Evolutionary conservation across 805 yeast species (phyloP).

Genomic region (Myxozyma sirexii): DNA sequence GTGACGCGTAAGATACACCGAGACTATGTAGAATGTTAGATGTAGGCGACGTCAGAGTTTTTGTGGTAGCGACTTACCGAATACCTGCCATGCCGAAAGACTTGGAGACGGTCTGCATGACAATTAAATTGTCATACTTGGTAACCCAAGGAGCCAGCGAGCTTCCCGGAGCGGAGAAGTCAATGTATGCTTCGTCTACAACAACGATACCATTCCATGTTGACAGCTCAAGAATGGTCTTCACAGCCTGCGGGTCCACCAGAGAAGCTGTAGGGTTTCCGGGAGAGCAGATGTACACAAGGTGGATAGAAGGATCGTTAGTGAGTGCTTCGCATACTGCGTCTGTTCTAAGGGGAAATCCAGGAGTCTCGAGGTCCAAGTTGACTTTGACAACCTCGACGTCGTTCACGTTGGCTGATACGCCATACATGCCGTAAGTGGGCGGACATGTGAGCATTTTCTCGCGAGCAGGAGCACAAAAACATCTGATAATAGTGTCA

Average conservation of each 20-base stretch:
- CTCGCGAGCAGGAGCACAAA: constrained; percentile 79
- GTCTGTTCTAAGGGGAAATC: constrained; percentile 65
- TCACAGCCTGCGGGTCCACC: constrained; percentile 54
- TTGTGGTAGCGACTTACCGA: constrained; percentile 52
- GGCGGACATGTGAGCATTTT: constrained; percentile 89
- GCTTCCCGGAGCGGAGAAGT: constrained; percentile 69
- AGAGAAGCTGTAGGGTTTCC: constrained; percentile 92
- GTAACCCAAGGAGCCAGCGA: constrained; percentile 79
- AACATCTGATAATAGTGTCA: constrained; percentile 82
- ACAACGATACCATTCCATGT: constrained; percentile 77
- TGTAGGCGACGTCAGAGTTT: too few relatives aligned
- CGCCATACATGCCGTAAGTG: constrained; percentile 95
- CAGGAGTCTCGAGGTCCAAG: constrained; percentile 54
- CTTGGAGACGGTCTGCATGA: constrained; percentile 88
- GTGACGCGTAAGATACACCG: constrained; percentile 74
- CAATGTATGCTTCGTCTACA: constrained; percentile 91
- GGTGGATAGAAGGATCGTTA: constrained; percentile 64
- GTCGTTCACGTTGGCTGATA: constrained; percentile 88
- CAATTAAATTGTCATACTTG: constrained; percentile 79
- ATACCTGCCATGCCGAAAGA: constrained; percentile 97
- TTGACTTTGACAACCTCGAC: constrained; percentile 77
- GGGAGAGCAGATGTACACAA: constrained; percentile 87
- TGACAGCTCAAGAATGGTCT: constrained; percentile 50
- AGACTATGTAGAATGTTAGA: constrained; percentile 44
- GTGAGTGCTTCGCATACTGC: constrained; percentile 55